Conservation (phyloP, 2,329 filamentous ascomycete genomes). For the Helotiales sp. region DNA sequence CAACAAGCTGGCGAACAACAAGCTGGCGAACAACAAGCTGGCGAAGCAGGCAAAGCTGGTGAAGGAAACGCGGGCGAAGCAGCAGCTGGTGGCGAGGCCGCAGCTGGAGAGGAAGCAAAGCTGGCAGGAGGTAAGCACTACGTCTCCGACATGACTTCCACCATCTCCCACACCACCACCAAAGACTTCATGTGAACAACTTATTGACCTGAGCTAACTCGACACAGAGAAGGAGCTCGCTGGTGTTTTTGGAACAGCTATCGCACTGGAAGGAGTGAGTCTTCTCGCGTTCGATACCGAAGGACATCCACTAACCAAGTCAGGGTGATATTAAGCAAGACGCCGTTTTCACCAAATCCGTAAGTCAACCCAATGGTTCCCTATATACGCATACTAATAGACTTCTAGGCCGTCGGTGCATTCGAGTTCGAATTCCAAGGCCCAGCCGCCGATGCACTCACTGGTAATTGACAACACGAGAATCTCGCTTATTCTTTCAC, state of each 20-base stretch:
- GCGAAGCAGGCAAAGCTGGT: neutral
- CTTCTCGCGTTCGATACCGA: neutral
- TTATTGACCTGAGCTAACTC: neutral
- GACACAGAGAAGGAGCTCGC: neutral
- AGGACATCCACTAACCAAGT: neutral
- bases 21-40: neutral
- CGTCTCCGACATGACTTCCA: neutral
- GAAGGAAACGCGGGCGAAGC: neutral
- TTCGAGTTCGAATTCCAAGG: conserved; percentile 50
- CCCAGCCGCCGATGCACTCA: conserved; percentile 42
- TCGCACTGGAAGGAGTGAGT: conserved; percentile 7
- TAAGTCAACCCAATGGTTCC: neutral
- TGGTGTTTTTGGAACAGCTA: neutral
- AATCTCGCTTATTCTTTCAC: neutral
- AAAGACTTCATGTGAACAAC: neutral
- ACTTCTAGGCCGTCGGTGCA: conserved; percentile 38
- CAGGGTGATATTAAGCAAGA: conserved; percentile 15
- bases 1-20: neutral
- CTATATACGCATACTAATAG: neutral
- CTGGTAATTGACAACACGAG: conserved; percentile 5
- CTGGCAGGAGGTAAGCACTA: neutral
- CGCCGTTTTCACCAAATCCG: neutral
- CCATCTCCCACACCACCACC: too few species aligned
- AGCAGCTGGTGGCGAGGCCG: conserved; percentile 1
- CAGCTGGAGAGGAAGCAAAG: neutral